Evolutionary conservation across 2,329 filamentous ascomycete species (phyloP), one percentile per base, ranked within the genome.

Genomic region (Apiospora saccharicola): DNA sequence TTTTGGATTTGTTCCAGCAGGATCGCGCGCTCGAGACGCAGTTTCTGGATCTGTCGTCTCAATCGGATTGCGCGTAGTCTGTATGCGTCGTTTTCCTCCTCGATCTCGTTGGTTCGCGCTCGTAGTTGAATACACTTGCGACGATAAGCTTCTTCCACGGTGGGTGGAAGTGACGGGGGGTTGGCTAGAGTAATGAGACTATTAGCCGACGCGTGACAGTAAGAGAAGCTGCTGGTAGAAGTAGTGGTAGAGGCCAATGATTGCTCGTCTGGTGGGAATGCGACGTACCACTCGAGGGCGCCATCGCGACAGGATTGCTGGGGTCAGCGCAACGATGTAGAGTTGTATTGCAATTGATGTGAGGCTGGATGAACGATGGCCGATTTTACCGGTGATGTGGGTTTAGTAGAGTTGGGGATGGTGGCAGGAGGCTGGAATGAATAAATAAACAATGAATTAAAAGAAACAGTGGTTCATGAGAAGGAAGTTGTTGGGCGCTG

Each of bases 41-140:
- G 90, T 85, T 98, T 98, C 82, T 97, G 93, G 76, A 98, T 92
- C 79, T 94, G 93, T 75, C 95, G 91, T 82, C 93, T 92, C 74
- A 97, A 90, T 68, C 95, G 92, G 53, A 89, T 87, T 75, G 98
- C 93, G 70, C 94, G 93, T 70, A 94, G 86, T 71, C 94, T 90
- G 67, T 94, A 92, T 72, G 93, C 90, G 78, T 98, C 95, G 82
- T 98, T 98, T 79, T 94, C 92, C 73, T 94, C 91, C 81, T 98
- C 95, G 78, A 98, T 94, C 81, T 98, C 95, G 81, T 92, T 93
- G 75, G 96, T 94, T 74, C 96, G 93, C 78, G 94, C 93, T 85
- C 97, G 97, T 30, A 99, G 90, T 78, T 97, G 93, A 80, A 98
- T 94, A 83, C 96, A 98, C 90, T 99, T 98, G 75, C 94, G 91